Evolutionary conservation across 305 asterid genomes (phyloP).

Genomic region (Solanum hybrid): DNA sequence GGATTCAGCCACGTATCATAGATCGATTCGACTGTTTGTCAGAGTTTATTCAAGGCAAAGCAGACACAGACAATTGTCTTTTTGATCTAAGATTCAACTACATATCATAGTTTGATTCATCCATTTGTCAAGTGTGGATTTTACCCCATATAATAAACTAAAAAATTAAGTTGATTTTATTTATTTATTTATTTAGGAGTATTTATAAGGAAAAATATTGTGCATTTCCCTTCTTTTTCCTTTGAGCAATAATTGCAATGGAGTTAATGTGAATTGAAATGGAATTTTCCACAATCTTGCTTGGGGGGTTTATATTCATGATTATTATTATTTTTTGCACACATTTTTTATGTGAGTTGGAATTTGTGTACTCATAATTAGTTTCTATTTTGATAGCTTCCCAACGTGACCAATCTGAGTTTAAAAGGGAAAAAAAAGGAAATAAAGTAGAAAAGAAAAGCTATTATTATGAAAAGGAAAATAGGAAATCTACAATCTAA

Average conservation of each 20-base stretch:
- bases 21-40: neutral
- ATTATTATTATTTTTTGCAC: neutral
- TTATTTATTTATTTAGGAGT: neutral
- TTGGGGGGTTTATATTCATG: neutral
- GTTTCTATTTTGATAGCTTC: neutral
- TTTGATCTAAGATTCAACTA: neutral
- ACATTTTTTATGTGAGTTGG: neutral
- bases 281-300: neutral
- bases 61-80: neutral
- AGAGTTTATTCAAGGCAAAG: neutral
- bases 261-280: neutral
- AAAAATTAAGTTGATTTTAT: neutral
- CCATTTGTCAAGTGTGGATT: neutral
- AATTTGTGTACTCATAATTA: neutral
- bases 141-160: neutral
- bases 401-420: neutral
- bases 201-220: neutral
- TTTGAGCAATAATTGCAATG: neutral
- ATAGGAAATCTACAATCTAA: neutral
- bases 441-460: neutral
- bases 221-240: neutral
- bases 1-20: too few species aligned
- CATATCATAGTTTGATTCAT: neutral
- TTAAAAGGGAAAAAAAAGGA: neutral
- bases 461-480: neutral